Base-by-base conservation (phyloP, 1,139 yeast genomes). In the Keqinozyma sinolaborantium region DNA sequence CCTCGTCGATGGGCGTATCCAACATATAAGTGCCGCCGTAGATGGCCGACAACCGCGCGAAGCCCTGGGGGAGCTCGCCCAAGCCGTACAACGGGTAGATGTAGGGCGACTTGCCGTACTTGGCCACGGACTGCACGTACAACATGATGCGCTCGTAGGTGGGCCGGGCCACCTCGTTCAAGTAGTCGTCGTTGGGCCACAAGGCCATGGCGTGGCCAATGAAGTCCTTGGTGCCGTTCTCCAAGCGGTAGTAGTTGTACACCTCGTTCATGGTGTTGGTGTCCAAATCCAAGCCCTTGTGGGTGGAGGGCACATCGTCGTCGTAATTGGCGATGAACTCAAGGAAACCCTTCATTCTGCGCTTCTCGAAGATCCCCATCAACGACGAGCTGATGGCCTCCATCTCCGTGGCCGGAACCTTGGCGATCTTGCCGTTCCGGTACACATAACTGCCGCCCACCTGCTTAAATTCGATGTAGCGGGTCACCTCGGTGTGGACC, bases 151-250 rank as follows among this genome's bases (percentile, higher is more conserved):
- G 75, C 53, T 90, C 94, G 49, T 84, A 78, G 11, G 97, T 82
- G 50, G 92, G 96, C 54, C 96, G 77, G 4, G 97, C 97, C 6
- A 95, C 96, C 58, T 86, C 81, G 43, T 71, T 75, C 52, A 92
- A 65, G 58, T 92, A 92, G 39, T 86, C 92, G 53, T 92, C 98
- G 47, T 88, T 90, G 19, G 95, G 76, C 84, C 95, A 90, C 40
- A 92, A 73, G 5, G 97, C 99, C 98, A 92, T 94, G 12, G 98
- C 94, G 59, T 92, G 98, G 26, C 98, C 99, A 47, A 94, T 85
- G 52, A 92, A 92, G 59, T 94, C 97, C 53, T 87, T 83, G 20
- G 98, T 90, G 28, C 97, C 96, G 38, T 77, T 77, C 50, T 94
- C 97, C 40, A 92, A 76, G 7, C 97, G 95, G 54, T 83, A 94